Evolutionary conservation across 768 basidiomycete species (phyloP).

Genomic region (Grammothele lineata): DNA sequence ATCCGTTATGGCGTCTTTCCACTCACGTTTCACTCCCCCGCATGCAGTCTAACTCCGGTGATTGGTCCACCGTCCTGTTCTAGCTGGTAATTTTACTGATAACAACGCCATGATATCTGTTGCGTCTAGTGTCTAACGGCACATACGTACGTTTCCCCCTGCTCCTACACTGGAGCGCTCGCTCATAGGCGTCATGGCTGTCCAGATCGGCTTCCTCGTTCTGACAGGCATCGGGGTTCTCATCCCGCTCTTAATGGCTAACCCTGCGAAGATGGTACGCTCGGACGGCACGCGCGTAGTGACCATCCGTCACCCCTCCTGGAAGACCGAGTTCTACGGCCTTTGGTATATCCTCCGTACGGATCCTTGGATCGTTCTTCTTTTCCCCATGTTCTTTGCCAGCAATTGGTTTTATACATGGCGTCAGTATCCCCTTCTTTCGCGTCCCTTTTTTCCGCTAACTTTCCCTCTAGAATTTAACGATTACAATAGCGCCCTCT

Average conservation of each 20-base stretch:
- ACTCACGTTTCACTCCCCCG: background rate
- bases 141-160: slow-evolving; percentile 57
- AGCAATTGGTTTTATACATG: slow-evolving; percentile 87
- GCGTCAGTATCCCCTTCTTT: slow-evolving; percentile 44
- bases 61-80: background rate
- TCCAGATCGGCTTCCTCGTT: slow-evolving; percentile 69
- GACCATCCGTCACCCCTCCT: slow-evolving; percentile 62
- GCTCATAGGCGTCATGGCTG: background rate
- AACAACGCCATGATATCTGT: no score
- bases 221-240: slow-evolving; percentile 65
- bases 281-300: slow-evolving; percentile 69
- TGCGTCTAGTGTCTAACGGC: slow-evolving; percentile 53
- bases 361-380: slow-evolving; percentile 67
- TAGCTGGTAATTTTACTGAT: background rate
- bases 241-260: slow-evolving; percentile 67
- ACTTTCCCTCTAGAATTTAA: slow-evolving; percentile 56
- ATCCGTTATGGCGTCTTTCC: slow-evolving; percentile 2
- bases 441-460: slow-evolving; percentile 1
- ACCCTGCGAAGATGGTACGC: slow-evolving; percentile 69
- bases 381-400: slow-evolving; percentile 85
- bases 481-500: slow-evolving; percentile 73
- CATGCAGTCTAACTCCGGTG: slow-evolving; percentile 28
- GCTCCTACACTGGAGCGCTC: background rate
- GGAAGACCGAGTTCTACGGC: slow-evolving; percentile 70
- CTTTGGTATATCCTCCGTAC: slow-evolving; percentile 63